phyloP scores from a whole-genome alignment of 768 basidiomycete species.

The Macrolepiota fuliginosa region DNA sequence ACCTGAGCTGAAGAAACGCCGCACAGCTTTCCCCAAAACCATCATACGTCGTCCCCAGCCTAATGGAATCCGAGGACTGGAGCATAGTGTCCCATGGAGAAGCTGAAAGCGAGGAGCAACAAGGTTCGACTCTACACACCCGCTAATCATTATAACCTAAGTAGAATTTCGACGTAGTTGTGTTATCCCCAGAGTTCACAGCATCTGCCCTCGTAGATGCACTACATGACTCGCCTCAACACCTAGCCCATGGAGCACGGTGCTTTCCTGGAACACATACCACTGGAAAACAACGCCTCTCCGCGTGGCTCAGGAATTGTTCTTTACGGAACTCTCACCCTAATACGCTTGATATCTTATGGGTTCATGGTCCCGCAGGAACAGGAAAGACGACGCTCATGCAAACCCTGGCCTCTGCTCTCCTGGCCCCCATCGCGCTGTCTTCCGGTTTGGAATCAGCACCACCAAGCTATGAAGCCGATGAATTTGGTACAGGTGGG shows the following conservation, averaged over 20 bases:
- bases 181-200: not conserved
- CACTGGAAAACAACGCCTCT: not conserved
- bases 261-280: not conserved
- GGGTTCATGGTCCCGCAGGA: not conserved
- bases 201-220: not conserved
- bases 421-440: not conserved
- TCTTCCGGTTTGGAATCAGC: not conserved
- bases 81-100: not conserved
- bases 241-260: too few species aligned
- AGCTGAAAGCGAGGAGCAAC: not conserved
- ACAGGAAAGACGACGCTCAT: slow-evolving; percentile 3
- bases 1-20: too few species aligned
- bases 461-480: not conserved
- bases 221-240: not conserved
- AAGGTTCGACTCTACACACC: not conserved
- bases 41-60: too few species aligned
- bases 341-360: not conserved
- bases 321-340: not conserved
- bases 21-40: too few species aligned
- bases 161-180: not conserved
- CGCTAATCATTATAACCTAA: not conserved
- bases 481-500: not conserved
- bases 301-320: not conserved
- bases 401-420: not conserved
- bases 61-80: not conserved